Conservation (phyloP, 345 rosid species). For the Xanthoceras sorbifolium region DNA sequence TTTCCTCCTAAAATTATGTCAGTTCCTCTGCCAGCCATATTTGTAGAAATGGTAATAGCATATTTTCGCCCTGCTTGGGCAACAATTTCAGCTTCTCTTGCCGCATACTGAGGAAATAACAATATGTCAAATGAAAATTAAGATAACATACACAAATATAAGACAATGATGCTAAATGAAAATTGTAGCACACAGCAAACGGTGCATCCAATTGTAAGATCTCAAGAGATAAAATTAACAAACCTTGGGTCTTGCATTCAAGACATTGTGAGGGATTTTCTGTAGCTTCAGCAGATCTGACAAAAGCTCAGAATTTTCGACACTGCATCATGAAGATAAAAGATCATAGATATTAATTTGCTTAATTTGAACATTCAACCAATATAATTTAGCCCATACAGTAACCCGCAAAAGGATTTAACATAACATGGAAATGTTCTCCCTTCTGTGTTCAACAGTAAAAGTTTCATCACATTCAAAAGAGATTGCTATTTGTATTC, state of each 20-base stretch:
- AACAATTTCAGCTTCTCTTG: slow-evolving; percentile 90
- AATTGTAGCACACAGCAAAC: slow-evolving; percentile 6
- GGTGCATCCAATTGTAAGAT: background rate
- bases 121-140: slow-evolving; percentile 16
- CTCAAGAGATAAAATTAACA: slow-evolving; percentile 17
- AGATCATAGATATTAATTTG: slow-evolving; percentile 15
- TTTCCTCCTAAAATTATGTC: slow-evolving; percentile 97
- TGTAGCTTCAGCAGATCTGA: slow-evolving; percentile 78
- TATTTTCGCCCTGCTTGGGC: slow-evolving; percentile 93
- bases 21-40: slow-evolving; percentile 99
- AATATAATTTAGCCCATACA: slow-evolving; percentile 1
- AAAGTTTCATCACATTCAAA: background rate
- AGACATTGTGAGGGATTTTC: slow-evolving; percentile 87
- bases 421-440: background rate
- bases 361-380: slow-evolving; percentile 9
- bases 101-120: slow-evolving; percentile 69
- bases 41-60: slow-evolving; percentile 95
- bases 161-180: background rate
- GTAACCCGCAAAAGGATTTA: background rate
- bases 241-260: slow-evolving; percentile 98
- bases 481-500: background rate
- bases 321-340: slow-evolving; percentile 59
- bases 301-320: slow-evolving; percentile 88
- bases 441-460: background rate
- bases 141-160: slow-evolving; percentile 5